A percentile compares a stretch with the other conserved stretches of the same genome.
Evolutionary conservation across 2,329 filamentous ascomycete genomes (phyloP).

Genomic region (Leptographium procerum): DNA sequence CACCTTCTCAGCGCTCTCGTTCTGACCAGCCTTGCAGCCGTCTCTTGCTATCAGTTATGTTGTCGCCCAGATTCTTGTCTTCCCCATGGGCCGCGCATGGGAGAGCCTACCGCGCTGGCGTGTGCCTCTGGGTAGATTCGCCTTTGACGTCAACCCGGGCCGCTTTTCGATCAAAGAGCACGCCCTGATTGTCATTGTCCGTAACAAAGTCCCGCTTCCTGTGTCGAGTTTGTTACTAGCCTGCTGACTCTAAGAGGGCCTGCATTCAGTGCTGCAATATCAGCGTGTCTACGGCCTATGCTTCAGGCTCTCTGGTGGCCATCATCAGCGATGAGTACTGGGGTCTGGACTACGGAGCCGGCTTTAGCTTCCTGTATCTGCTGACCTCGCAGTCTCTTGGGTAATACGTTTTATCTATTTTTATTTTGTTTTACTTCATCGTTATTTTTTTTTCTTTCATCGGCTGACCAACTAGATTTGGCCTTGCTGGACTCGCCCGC

Average conservation of each 20-base stretch:
- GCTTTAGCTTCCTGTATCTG: conserved; percentile 6
- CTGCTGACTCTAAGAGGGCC: background rate
- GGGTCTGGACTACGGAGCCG: conserved; percentile 7
- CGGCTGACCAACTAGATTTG: conserved; percentile 23
- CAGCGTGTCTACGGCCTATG: conserved; percentile 5
- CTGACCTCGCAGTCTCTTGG: conserved; percentile 44
- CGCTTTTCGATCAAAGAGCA: conserved; percentile 50
- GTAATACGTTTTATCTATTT: background rate
- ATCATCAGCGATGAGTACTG: conserved; percentile 8
- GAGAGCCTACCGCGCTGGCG: conserved; percentile 40
- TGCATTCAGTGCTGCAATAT: background rate
- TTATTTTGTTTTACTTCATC: background rate
- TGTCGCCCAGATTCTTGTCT: conserved; percentile 46
- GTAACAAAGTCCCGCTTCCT: background rate
- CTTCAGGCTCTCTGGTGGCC: conserved; percentile 5
- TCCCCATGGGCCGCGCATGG: conserved; percentile 41
- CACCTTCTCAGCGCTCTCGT: background rate
- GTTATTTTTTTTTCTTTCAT: background rate
- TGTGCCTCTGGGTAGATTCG: conserved; percentile 22
- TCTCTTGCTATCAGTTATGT: conserved; percentile 42
- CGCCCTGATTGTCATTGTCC: conserved; percentile 38
- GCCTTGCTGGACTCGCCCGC: conserved; percentile 37
- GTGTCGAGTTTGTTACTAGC: background rate
- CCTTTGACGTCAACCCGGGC: conserved; percentile 40
- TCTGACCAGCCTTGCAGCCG: conserved; percentile 24